phyloP scores from a whole-genome alignment of 352 stramenopile genomes.

The Phytophthora colocasiae region DNA sequence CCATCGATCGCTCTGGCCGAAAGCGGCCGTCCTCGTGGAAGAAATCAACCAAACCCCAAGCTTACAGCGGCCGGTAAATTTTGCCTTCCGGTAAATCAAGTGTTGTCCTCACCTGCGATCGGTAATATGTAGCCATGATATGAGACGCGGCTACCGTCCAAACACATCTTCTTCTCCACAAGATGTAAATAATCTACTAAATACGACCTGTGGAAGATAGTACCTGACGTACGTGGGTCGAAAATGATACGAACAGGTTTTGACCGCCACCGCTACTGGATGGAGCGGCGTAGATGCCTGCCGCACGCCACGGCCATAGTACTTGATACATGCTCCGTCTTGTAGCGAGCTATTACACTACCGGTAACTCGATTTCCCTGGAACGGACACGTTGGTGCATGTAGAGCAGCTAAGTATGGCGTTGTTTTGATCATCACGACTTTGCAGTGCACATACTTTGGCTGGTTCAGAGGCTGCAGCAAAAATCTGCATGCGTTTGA shows the following conservation, averaged over 20 bases:
- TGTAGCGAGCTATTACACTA: conserved; percentile 5
- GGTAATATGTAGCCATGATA: conserved; percentile 25
- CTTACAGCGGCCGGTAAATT: conserved; percentile 24
- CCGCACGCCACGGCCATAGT: conserved; percentile 10
- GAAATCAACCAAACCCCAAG: conserved; percentile 37
- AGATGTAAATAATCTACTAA: background rate
- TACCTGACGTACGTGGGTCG: background rate
- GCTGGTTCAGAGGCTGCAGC: background rate
- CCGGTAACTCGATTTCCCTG: conserved; percentile 10
- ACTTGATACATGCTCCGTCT: conserved; percentile 35
- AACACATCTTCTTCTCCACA: background rate
- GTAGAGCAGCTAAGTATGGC: background rate
- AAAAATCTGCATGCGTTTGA: conserved; percentile 13
- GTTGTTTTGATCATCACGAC: background rate
- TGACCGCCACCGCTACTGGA: conserved; percentile 21
- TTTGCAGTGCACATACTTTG: background rate
- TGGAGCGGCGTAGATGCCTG: conserved; percentile 29
- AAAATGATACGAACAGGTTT: conserved; percentile 36
- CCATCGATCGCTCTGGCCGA: conserved; percentile 11
- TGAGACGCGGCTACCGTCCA: conserved; percentile 14
- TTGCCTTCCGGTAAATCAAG: conserved; percentile 38
- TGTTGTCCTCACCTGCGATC: conserved; percentile 26
- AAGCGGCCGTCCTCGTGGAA: conserved; percentile 29
- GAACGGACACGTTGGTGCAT: conserved; percentile 13
- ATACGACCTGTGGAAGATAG: conserved; percentile 20